Conservation (phyloP, 2,329 filamentous ascomycete species). For the Alternaria tenuissima region DNA sequence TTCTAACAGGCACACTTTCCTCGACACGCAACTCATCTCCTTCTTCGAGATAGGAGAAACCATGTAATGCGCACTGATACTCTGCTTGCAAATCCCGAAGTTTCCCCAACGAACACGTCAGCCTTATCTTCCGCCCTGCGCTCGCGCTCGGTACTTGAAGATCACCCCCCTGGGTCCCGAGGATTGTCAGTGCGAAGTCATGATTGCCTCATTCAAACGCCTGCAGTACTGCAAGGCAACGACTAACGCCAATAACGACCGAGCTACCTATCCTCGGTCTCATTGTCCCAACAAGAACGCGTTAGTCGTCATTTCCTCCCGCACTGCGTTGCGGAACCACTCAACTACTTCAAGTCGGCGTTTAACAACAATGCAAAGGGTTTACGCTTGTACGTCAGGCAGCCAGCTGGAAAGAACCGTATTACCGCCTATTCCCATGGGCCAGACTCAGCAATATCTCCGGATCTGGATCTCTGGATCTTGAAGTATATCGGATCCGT, state of each 20-base stretch:
- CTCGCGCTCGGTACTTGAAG: not conserved
- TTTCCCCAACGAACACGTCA: slow-evolving; percentile 3
- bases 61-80: not conserved
- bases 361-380: not conserved
- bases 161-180: not conserved
- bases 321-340: not conserved
- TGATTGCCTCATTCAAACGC: not conserved
- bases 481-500: not conserved
- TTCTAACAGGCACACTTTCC: not conserved
- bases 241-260: not conserved
- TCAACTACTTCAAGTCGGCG: not conserved
- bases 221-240: not conserved
- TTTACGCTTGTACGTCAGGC: not conserved
- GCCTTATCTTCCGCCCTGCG: not conserved
- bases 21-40: not conserved
- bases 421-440: not conserved
- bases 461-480: slow-evolving; percentile 1
- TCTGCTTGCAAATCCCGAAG: not conserved
- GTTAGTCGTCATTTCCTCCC: not conserved
- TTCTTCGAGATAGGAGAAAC: not conserved
- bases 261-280: not conserved
- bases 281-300: not conserved
- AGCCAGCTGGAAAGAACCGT: not conserved
- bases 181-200: not conserved
- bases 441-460: not conserved